These are phyloP conservation scores for Globisporangium irregulare DNA, from an alignment of 352 stramenopile species.

Conservation along the genomic window DNA sequence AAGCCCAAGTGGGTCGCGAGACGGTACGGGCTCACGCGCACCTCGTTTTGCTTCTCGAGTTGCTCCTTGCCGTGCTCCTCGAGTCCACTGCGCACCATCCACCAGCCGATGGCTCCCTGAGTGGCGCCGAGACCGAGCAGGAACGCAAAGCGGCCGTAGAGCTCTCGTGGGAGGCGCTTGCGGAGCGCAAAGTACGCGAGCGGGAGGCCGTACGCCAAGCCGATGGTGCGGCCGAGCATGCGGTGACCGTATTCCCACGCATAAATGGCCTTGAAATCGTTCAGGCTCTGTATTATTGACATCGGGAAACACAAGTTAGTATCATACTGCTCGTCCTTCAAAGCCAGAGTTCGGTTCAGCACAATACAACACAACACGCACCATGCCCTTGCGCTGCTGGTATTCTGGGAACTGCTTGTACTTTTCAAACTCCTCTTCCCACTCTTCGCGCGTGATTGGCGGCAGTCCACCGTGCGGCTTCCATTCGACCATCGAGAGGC, in stretches of 20 bases:
- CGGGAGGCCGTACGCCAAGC: constrained; percentile 91
- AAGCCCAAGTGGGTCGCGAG: constrained; percentile 96
- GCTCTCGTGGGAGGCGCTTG: constrained; percentile 70
- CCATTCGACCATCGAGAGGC: constrained; percentile 97
- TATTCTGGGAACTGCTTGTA: constrained; percentile 99
- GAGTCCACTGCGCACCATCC: constrained; percentile 99
- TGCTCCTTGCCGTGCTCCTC: constrained; percentile 90
- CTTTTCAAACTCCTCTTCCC: constrained; percentile 95
- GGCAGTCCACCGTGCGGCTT: constrained; percentile 93
- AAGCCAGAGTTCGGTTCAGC: background rate
- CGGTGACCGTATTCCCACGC: constrained; percentile 96
- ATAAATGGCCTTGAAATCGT: constrained; percentile 99
- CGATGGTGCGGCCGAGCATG: constrained; percentile 96
- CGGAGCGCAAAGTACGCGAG: constrained; percentile 92
- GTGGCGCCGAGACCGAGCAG: constrained; percentile 65
- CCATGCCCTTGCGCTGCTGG: constrained; percentile 92
- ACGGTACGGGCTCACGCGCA: constrained; percentile 96
- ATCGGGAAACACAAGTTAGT: constrained; percentile 5
- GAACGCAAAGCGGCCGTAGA: constrained; percentile 64
- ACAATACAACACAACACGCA: constrained; percentile 22
- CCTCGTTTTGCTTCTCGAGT: constrained; percentile 87
- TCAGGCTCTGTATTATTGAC: constrained; percentile 76
- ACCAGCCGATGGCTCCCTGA: constrained; percentile 94
- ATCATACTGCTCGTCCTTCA: background rate
- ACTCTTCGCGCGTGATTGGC: constrained; percentile 91